Base-by-base conservation (phyloP, 1,284 basidiomycete genomes). In the Coniferiporia weirii region DNA sequence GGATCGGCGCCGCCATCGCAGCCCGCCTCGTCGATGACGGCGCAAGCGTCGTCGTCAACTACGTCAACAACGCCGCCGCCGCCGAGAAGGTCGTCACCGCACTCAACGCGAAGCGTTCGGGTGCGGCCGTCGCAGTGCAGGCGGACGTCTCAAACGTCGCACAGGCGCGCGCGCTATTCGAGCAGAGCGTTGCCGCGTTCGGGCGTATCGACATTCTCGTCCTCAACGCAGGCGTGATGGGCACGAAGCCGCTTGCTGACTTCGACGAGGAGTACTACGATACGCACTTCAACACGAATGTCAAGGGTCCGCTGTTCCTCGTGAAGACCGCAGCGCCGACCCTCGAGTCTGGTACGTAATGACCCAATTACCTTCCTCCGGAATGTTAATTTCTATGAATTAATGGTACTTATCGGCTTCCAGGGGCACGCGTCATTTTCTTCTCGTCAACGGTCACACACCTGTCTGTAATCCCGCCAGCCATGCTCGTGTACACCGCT, bases 1-100 rank as follows among this genome's bases (percentile, higher is more conserved):
- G 77, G 15, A 84, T 82, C 44, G 83, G 83, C 35, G 81, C 81
- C 1, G 75, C 80, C 15, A 13, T 84, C 56, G 82, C 80, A 0
- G 72, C 69, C 45, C 72, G 73, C 34, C 75, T 85, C 36, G 83
- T 79, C 8, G 73, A 73, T 36, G 73, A 82, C 64, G 83, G 83
- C 19, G 82, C 82, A 15, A 76, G 74, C 62, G 82, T 86, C 54
- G 75, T 84, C 20, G 75, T 85, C 52, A 84, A 84, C 73, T 84
- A 79, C 63, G 69, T 72, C 19, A 71, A 65, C 54, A 74, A 76
- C 61, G 68, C 69, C 19, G 63, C 67, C 5, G 72, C 76, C 20
- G 81, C 82, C 4, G 71, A 76, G 3, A 73, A 74, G 40, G 74
- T 82, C 52, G 79, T 79, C 17, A 67, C 72, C 45, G 62, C 69